phyloP scores from a whole-genome alignment of 2,329 filamentous ascomycete species.

The Fragosphaeria purpurea region DNA sequence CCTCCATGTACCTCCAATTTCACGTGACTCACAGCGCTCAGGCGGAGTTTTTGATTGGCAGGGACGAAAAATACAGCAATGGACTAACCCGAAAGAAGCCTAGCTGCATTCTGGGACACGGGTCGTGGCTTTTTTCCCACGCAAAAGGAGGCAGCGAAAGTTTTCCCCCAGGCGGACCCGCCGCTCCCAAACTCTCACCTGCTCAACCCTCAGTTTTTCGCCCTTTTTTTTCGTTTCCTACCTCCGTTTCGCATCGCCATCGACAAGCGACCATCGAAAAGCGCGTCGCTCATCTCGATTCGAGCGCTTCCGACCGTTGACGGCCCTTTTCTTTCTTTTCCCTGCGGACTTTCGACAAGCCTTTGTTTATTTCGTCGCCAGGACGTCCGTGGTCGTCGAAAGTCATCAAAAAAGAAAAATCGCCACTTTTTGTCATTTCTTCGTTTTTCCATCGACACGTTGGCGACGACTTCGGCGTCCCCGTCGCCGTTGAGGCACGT shows the following conservation, averaged over 20 bases:
- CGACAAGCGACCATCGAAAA: conserved; percentile 33
- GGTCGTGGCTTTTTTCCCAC: not conserved
- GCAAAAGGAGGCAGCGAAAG: conserved; percentile 26
- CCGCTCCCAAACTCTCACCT: conserved; percentile 6
- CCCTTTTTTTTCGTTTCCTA: conserved; percentile 5
- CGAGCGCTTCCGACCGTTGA: not conserved
- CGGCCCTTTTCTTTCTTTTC: conserved; percentile 1
- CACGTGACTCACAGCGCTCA: too few species aligned
- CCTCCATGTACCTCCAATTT: too few species aligned
- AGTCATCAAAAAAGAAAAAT: not conserved
- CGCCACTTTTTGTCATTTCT: conserved; percentile 8
- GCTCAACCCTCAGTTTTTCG: conserved; percentile 3
- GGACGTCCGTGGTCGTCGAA: conserved; percentile 2
- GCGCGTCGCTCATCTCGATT: conserved; percentile 41
- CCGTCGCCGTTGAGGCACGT: conserved; percentile 18
- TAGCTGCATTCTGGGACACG: conserved; percentile 19
- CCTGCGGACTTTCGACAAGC: conserved; percentile 10
- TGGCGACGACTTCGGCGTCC: conserved; percentile 33
- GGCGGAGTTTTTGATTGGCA: not conserved
- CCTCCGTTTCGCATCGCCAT: conserved; percentile 27
- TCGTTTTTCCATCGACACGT: conserved; percentile 24
- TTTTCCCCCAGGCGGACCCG: conserved; percentile 26
- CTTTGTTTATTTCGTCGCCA: too few species aligned
- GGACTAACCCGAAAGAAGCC: conserved; percentile 18
- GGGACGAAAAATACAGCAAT: conserved; percentile 13